Conservation (phyloP, 768 basidiomycete species). For the Pleurotus giganteus region DNA sequence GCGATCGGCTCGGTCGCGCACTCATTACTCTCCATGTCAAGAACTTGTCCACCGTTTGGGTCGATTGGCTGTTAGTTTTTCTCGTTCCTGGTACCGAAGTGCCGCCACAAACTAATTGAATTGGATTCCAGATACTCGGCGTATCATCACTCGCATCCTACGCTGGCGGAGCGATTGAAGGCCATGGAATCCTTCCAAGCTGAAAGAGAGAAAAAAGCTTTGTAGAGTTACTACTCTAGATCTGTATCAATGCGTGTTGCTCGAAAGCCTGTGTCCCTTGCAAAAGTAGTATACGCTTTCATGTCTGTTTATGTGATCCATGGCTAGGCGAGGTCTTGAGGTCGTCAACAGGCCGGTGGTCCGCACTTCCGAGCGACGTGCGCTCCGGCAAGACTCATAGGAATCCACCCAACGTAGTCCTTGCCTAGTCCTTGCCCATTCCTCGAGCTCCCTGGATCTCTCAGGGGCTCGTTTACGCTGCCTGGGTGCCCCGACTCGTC, state of each 20-base stretch:
- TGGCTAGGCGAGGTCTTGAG: too few species aligned
- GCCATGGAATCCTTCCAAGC: constrained; percentile 71
- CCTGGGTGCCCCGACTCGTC: too few species aligned
- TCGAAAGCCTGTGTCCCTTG: too few species aligned
- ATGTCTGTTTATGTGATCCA: too few species aligned
- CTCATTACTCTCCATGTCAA: constrained; percentile 86
- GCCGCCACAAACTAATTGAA: constrained; percentile 7
- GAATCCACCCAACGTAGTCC: too few species aligned
- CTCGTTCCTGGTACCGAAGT: constrained; percentile 7
- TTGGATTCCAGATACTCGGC: constrained; percentile 70
- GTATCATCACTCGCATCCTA: constrained; percentile 96
- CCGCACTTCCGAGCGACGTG: too few species aligned
- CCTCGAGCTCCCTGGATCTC: too few species aligned
- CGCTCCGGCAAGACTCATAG: too few species aligned
- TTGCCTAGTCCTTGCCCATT: too few species aligned
- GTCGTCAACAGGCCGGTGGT: too few species aligned
- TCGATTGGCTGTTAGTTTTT: constrained; percentile 78
- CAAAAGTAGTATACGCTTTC: neutral
- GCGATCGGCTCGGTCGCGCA: constrained; percentile 78
- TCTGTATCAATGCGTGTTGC: neutral
- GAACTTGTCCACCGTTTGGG: constrained; percentile 92
- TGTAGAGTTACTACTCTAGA: neutral
- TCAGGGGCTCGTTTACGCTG: too few species aligned
- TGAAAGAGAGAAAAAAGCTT: constrained; percentile 29
- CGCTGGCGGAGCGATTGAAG: constrained; percentile 83